These are phyloP conservation scores for Ganoderma lucidum DNA, from an alignment of 1,284 basidiomycete genomes.

Conservation along the genomic window DNA sequence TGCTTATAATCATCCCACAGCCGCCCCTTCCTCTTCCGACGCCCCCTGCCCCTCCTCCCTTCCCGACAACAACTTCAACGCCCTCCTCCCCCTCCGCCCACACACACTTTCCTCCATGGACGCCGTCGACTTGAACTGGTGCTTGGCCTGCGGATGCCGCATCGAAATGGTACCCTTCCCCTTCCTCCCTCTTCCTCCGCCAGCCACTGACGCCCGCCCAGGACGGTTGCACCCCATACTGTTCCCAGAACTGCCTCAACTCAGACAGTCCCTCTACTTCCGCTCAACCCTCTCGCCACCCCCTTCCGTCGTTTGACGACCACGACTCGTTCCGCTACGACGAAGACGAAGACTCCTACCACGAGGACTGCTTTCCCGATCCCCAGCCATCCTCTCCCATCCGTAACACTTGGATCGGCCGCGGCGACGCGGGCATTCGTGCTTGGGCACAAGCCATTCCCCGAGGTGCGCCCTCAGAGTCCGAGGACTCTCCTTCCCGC, in stretches of 20 bases:
- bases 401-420: slow-evolving; percentile 40
- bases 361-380: slow-evolving; percentile 13
- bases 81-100: slow-evolving; percentile 18
- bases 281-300: slow-evolving; percentile 28
- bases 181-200: slow-evolving; percentile 11
- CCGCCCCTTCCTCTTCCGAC: slow-evolving; percentile 30
- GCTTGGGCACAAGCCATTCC: slow-evolving; percentile 45
- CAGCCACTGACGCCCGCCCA: slow-evolving; percentile 37
- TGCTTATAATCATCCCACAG: slow-evolving; percentile 31
- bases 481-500: slow-evolving; percentile 36
- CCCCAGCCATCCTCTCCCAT: slow-evolving; percentile 10
- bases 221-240: slow-evolving; percentile 61
- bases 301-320: slow-evolving; percentile 30
- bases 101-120: slow-evolving; percentile 53
- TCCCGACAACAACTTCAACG: slow-evolving; percentile 10
- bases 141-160: slow-evolving; percentile 64
- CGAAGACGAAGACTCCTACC: slow-evolving; percentile 18
- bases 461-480: slow-evolving; percentile 40
- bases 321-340: slow-evolving; percentile 31
- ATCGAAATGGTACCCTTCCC: slow-evolving; percentile 52
- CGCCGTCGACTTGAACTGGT: slow-evolving; percentile 74
- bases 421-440: slow-evolving; percentile 44
- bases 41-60: slow-evolving; percentile 30
- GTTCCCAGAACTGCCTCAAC: slow-evolving; percentile 57
- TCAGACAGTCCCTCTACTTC: slow-evolving; percentile 36